phyloP scores from a whole-genome alignment of 2,329 filamentous ascomycete species.

The Paecilomyces fulvus region DNA sequence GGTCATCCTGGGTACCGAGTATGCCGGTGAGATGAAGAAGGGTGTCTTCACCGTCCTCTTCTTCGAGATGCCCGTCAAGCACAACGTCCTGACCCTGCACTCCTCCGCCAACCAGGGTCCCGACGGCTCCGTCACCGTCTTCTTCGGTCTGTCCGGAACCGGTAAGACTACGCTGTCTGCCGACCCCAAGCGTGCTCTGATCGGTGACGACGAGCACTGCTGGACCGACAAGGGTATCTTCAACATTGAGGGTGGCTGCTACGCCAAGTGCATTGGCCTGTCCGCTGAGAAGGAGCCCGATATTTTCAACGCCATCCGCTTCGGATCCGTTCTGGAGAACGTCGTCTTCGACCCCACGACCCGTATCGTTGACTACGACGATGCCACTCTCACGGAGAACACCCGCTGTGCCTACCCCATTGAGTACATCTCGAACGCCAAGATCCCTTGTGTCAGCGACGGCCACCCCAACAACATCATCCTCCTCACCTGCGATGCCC shows the following conservation, averaged over 20 bases:
- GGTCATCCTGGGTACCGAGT: slow-evolving; percentile 98
- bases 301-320: slow-evolving; percentile 92
- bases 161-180: slow-evolving; percentile 98
- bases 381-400: slow-evolving; percentile 92
- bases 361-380: slow-evolving; percentile 90
- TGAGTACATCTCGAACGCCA: slow-evolving; percentile 97
- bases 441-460: slow-evolving; percentile 86
- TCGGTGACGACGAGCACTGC: slow-evolving; percentile 99
- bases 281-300: slow-evolving; percentile 98
- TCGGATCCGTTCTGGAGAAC: slow-evolving; percentile 96
- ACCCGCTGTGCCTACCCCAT: slow-evolving; percentile 98
- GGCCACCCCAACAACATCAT: slow-evolving; percentile 96
- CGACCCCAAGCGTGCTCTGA: slow-evolving; percentile 90
- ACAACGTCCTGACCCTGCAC: slow-evolving; percentile 96
- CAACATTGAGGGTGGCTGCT: slow-evolving; percentile 99
- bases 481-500: slow-evolving; percentile 93
- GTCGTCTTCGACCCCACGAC: slow-evolving; percentile 92
- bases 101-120: slow-evolving; percentile 97
- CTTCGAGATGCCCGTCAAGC: slow-evolving; percentile 99
- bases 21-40: slow-evolving; percentile 97
- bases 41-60: slow-evolving; percentile 98
- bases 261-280: slow-evolving; percentile 96
- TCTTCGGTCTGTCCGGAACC: slow-evolving; percentile 97
- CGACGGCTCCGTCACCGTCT: slow-evolving; percentile 92
- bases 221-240: slow-evolving; percentile 95